phyloP scores from a whole-genome alignment of 306 rosid genomes.

The Betula pendula region DNA sequence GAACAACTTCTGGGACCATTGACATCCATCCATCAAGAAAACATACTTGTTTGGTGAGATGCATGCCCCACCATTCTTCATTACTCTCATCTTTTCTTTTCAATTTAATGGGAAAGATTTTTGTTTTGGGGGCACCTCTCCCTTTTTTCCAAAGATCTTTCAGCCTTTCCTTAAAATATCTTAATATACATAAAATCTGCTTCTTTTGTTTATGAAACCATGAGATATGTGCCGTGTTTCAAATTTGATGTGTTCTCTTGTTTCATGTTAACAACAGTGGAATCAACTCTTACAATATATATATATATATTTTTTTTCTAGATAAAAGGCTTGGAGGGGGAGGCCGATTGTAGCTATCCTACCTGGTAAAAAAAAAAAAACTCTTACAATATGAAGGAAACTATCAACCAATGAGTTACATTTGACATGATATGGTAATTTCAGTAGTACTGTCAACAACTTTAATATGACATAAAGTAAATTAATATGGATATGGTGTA shows the following conservation, averaged over 20 bases:
- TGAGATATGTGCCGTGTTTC: not conserved
- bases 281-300: too few relatives aligned
- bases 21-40: conserved; percentile 91
- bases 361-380: too few relatives aligned
- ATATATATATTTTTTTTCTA: too few relatives aligned
- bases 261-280: not conserved
- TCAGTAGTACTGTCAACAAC: too few relatives aligned
- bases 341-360: too few relatives aligned
- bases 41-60: conserved; percentile 80
- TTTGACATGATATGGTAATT: not conserved
- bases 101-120: too few relatives aligned
- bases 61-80: conserved; percentile 20
- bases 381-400: not conserved
- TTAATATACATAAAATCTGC: too few relatives aligned
- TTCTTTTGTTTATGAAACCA: not conserved
- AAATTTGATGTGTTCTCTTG: not conserved
- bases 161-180: too few relatives aligned
- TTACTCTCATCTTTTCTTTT: conserved; percentile 1
- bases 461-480: too few relatives aligned
- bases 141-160: not conserved
- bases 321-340: too few relatives aligned
- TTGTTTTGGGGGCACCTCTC: too few relatives aligned
- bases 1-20: conserved; percentile 65
- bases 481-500: too few relatives aligned
- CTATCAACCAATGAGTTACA: not conserved